phyloP scores from a whole-genome alignment of 2,329 filamentous ascomycete species.

The Sporothrix mexicana region DNA sequence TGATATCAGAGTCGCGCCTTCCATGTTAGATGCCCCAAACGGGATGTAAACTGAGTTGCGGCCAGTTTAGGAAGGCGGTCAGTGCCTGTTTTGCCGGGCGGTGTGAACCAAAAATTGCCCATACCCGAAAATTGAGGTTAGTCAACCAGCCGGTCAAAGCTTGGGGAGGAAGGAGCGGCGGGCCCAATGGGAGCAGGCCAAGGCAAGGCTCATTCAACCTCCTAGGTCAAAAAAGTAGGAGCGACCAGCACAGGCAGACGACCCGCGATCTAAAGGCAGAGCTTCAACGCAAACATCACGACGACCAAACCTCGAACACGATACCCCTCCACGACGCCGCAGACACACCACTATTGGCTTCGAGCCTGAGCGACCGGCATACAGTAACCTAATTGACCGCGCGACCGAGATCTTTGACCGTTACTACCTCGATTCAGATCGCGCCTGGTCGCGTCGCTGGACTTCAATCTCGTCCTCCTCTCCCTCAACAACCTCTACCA shows the following conservation, averaged over 20 bases:
- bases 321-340: background rate
- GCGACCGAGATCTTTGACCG: constrained; percentile 1
- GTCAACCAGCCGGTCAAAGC: background rate
- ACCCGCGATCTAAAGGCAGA: background rate
- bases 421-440: background rate
- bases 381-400: background rate
- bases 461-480: background rate
- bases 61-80: constrained; percentile 21
- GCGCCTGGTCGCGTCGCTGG: constrained; percentile 12
- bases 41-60: background rate
- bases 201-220: constrained; percentile 27
- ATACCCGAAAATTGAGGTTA: constrained; percentile 35
- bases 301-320: constrained; percentile 16
- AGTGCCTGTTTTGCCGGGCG: constrained; percentile 32
- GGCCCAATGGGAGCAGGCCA: constrained; percentile 17
- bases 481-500: background rate
- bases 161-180: constrained; percentile 10
- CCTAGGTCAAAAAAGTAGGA: constrained; percentile 4
- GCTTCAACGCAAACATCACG: constrained; percentile 1
- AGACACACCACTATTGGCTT: background rate
- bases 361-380: background rate
- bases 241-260: background rate
- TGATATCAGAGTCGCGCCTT: background rate
- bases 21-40: background rate
- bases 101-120: constrained; percentile 13